Evolutionary conservation across 2,329 filamentous ascomycete species (phyloP).

Genomic region (Neoarthrinium moseri): DNA sequence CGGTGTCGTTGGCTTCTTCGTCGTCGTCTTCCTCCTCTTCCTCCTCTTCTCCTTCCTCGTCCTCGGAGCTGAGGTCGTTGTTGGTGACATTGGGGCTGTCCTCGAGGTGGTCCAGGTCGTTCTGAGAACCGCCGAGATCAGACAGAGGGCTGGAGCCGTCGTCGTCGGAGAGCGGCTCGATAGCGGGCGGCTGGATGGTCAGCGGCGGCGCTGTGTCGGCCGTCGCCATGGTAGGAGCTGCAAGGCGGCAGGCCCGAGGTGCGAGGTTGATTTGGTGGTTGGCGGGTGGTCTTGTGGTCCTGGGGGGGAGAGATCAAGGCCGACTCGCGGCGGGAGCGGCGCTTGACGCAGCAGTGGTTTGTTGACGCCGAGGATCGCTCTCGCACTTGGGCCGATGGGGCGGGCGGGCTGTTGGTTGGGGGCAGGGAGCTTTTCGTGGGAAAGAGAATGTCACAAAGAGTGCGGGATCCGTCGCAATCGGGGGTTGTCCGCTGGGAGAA

Average conservation of each 20-base stretch:
- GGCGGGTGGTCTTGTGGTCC: neutral
- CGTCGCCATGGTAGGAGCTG: constrained; percentile 46
- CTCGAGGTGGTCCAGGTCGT: constrained; percentile 62
- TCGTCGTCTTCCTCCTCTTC: constrained; percentile 88
- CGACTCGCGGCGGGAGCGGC: neutral
- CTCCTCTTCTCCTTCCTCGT: constrained; percentile 73
- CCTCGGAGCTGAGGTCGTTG: constrained; percentile 32
- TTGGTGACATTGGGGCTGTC: constrained; percentile 14
- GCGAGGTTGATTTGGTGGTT: neutral
- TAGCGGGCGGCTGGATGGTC: constrained; percentile 46
- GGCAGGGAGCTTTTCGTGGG: neutral
- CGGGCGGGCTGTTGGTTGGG: no score
- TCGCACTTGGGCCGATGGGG: no score
- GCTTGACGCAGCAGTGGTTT: constrained; percentile 1
- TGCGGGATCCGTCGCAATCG: neutral
- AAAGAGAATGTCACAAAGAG: neutral
- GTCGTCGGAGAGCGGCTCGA: constrained; percentile 48
- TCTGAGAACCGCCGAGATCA: constrained; percentile 81
- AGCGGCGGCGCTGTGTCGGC: constrained; percentile 46
- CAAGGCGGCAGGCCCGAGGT: neutral
- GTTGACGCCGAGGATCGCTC: constrained; percentile 7
- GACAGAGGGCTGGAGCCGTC: constrained; percentile 88
- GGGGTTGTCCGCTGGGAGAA: neutral
- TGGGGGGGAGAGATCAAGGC: constrained; percentile 2
- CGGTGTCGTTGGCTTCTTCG: constrained; percentile 64